Base-by-base conservation (phyloP, 441 rosid genomes). In the Brassica balearica region DNA sequence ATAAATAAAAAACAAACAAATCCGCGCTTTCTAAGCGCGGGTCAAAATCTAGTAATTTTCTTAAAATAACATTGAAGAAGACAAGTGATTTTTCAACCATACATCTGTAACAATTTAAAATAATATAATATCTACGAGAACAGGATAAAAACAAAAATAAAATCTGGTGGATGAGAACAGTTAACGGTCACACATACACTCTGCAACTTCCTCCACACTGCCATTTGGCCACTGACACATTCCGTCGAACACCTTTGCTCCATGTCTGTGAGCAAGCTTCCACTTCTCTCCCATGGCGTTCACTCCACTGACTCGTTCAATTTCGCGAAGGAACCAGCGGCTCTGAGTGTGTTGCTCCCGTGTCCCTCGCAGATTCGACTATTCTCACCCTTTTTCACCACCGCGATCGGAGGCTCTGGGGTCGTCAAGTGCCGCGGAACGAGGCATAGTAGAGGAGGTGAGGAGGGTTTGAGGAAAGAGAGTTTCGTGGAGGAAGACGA, bases 221-320 rank as follows among this genome's bases (percentile, higher is more conserved):
- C 25, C 43, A 38, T 12, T 66, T 43, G 61, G 59, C 60, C 71
- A 73, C 14, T 78, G 23, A 0, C 77, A 6, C 65, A 80, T 71
- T 60, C 3, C 68, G 27, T 77, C 77, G 68, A 66, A 23, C 62
- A 59, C 66, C 75, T 73, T 69, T 58, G 48, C 15, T 75, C 80
- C 23, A 75, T 77, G 78, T 81, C 78, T 22, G 56, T 69, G 38
- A 74, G 82, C 75, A 78, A 58, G n/a, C 71, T 79, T 67, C 78
- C 80, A 4, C 55, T 20, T 66, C 66, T 75, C 74, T 48, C 69
- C 48, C 70, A 78, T 82, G 82, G 77, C 76, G 19, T 73, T 82
- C 76, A 51, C 27, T 29, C 58, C 20, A 68, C 19, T 23, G 19
- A 68, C 8, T 27, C 25, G 15, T n/a, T 51, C 71, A 46, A 27